Percentiles rank a stretch among this genome's conserved stretches.
These are phyloP conservation scores for Thalassiosira gravida DNA, from an alignment of 352 stramenopile genomes.

Conservation along the genomic window DNA sequence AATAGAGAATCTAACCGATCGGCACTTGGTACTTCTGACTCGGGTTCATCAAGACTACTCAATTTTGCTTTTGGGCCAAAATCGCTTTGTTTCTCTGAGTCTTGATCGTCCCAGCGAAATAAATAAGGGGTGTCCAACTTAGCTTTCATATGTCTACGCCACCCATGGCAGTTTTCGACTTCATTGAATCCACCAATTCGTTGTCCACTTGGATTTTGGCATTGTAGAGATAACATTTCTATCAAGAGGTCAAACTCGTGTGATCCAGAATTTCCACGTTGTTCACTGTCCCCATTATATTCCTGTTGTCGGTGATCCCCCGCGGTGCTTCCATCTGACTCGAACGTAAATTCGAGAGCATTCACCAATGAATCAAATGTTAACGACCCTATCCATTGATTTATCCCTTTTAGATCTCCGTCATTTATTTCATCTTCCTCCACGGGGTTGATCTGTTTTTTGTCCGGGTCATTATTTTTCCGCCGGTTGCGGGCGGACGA, in stretches of 20 bases:
- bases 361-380: conserved; percentile 56
- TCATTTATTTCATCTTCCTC: conserved; percentile 14
- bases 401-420: conserved; percentile 38
- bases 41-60: not conserved
- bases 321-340: conserved; percentile 17
- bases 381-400: conserved; percentile 59
- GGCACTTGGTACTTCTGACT: not conserved
- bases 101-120: conserved; percentile 50
- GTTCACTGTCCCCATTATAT: not conserved
- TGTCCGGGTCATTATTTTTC: conserved; percentile 5
- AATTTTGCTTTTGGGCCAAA: not conserved
- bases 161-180: conserved; percentile 21
- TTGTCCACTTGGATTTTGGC: conserved; percentile 39
- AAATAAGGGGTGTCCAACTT: conserved; percentile 36
- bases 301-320: not conserved
- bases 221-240: conserved; percentile 64
- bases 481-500: not conserved
- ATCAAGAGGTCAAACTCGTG: conserved; percentile 72
- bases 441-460: not conserved
- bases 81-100: conserved; percentile 11
- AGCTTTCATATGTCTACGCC: conserved; percentile 10
- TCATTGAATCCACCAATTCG: conserved; percentile 40
- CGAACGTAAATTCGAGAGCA: conserved; percentile 63
- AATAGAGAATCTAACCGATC: conserved; percentile 5
- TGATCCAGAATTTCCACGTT: conserved; percentile 10